Evolutionary conservation across 2,329 filamentous ascomycete species (phyloP).

Genomic region (Colletotrichum sp.): DNA sequence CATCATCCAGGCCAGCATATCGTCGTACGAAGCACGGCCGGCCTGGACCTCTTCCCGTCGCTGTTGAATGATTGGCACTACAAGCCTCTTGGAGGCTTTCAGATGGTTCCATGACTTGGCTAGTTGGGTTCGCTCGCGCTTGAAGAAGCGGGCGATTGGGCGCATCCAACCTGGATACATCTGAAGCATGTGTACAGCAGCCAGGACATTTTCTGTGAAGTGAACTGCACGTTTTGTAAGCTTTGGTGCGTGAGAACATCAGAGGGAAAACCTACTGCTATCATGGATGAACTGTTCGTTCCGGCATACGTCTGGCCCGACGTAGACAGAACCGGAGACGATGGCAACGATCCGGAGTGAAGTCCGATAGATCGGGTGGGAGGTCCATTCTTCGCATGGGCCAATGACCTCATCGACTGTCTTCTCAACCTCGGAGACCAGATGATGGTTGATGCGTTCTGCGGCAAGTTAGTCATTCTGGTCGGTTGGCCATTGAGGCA

Average conservation of each 20-base stretch:
- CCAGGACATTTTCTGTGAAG: neutral
- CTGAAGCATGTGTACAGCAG: neutral
- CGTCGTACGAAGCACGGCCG: neutral
- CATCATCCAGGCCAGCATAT: constrained; percentile 37
- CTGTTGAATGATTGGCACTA: neutral
- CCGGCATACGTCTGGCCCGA: constrained; percentile 47
- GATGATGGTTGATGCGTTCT: neutral
- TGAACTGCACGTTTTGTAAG: constrained; percentile 18
- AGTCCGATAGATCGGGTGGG: constrained; percentile 36
- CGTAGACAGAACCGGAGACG: constrained; percentile 47
- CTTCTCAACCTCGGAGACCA: neutral
- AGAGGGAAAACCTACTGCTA: constrained; percentile 44
- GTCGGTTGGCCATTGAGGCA: neutral
- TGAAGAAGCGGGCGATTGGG: neutral
- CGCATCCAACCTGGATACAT: neutral
- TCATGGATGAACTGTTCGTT: constrained; percentile 44
- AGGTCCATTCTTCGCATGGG: constrained; percentile 39
- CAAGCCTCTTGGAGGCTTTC: neutral
- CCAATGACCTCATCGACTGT: constrained; percentile 35
- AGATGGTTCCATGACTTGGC: neutral
- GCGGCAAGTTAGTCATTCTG: neutral
- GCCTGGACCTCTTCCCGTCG: neutral
- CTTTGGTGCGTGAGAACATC: constrained; percentile 27
- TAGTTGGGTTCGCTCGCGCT: neutral
- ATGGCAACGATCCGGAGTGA: constrained; percentile 47